Evolutionary conservation across 176 grass and related monocot genomes (phyloP), one percentile per base, ranked within the genome.

Genomic region (Themeda triandra): DNA sequence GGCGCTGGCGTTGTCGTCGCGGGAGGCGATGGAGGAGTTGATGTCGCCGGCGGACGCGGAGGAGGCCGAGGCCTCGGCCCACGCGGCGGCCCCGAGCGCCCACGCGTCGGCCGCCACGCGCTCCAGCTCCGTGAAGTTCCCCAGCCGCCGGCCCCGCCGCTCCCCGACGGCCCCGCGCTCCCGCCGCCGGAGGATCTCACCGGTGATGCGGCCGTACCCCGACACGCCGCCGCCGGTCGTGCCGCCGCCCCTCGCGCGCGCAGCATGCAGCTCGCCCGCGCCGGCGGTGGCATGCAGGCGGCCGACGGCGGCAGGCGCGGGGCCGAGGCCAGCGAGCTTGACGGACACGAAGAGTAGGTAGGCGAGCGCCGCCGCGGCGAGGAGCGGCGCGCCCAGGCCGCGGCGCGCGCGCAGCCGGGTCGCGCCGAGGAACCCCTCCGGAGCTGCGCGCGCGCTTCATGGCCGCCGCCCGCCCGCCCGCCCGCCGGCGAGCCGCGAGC

Each of bases 121-220:
- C 85, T 95, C 95, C 27, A 98, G 89, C 82, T 98, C 95, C 25
- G 89, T 93, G 87, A 87, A 93, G 76, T 93, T 98, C 0, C 88
- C 92, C 6, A 46, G 83, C 42, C 48, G 83, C 42, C 48, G 49
- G 3, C 88, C 80, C 91, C 91, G 13, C 2, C 37, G 14, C 15
- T 44, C 71, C 17, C 44, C 23, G 6, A 42, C 41, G 24, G 53
- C 85, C 3, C 77, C 59, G 29, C 45, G 83, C 3, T 80, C 60
- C 24, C 46, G 83, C 29, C 77, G 83, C 80, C 75, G 62, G 59
- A 97, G 49, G 49, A 94, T 87, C 83, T 94, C 88, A 10, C 90
- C 88, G 10, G 92, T 97, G 84, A 92, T 90, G 75, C 92, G 87
- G 72, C 94, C 94, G 51, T 94, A 97, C 18, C 91, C 89, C 0